Conservation (phyloP, 352 stramenopile genomes). For the Plasmopara viticola region DNA sequence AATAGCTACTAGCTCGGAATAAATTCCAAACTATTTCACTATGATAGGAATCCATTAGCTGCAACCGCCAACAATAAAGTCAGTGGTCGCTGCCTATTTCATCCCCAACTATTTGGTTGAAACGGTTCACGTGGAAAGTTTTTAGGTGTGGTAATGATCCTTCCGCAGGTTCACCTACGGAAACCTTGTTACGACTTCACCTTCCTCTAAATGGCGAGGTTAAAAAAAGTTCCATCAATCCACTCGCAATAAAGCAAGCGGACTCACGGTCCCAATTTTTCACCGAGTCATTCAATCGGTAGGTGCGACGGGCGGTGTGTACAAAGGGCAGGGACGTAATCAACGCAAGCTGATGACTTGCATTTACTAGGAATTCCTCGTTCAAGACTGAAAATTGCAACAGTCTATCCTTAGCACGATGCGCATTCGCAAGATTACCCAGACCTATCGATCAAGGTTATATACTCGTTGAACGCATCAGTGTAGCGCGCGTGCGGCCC, state of each 20-base stretch:
- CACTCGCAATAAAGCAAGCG: constrained; percentile 18
- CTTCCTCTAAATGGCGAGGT: constrained; percentile 17
- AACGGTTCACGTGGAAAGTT: no score
- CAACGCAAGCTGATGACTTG: constrained; percentile 17
- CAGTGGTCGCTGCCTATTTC: no score
- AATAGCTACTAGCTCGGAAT: constrained; percentile 4
- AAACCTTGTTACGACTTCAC: constrained; percentile 19
- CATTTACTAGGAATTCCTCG: constrained; percentile 16
- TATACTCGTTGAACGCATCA: constrained; percentile 7
- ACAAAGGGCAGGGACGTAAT: constrained; percentile 18
- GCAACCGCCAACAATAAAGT: no score
- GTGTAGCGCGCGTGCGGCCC: constrained; percentile 8
- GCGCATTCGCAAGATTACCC: constrained; percentile 12
- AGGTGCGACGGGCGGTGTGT: constrained; percentile 15
- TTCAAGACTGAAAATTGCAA: constrained; percentile 9
- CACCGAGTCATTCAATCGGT: constrained; percentile 21
- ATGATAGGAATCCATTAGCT: background rate
- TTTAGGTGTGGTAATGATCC: constrained; percentile 24
- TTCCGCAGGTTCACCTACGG: constrained; percentile 21
- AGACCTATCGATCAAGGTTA: no score
- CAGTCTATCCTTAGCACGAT: background rate
- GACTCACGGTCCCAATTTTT: constrained; percentile 20
- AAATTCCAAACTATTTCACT: constrained; percentile 3
- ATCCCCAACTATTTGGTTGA: no score
- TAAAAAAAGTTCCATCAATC: constrained; percentile 12